Evolutionary conservation across 1,284 basidiomycete species (phyloP), one percentile per base, ranked within the genome.

Genomic region (Veloboletus limbatus): DNA sequence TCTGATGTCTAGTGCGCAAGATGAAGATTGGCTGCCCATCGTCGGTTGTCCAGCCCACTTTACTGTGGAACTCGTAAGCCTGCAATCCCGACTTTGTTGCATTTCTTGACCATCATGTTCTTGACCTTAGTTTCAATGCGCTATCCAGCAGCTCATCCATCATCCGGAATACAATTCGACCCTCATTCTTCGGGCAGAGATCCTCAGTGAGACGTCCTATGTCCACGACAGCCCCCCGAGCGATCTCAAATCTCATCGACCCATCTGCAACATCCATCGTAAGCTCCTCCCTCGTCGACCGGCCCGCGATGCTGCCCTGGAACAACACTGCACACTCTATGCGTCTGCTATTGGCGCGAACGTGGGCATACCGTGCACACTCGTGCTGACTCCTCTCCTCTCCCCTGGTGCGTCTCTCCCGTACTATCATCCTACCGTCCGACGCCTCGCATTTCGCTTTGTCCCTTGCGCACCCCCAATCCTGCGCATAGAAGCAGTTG

Each of bases 101-200:
- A 3, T 16, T 6, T n/a, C n/a, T n/a, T n/a, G n/a, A 26, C n/a
- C 24, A 13, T 20, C n/a, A 31, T 17, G 30, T 31, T 31, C 9
- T 27, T 20, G 2, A 1, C 33, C 31, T 6, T 48, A 90, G 88
- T 90, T 90, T 55, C 77, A 81, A 54, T 58, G 62, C 3, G 86
- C 83, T 0, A 60, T 81, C 22, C 75, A 72, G 10, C 83, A 87
- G 55, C 69, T 91, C 24, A 70, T 91, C 3, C 75, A 84, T 39
- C 88, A 91, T 57, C 89, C 88, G 8, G 88, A 92, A 58, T 88
- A 88, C 64, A 91, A 90, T 59, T 88, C 86, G 0, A 87, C 88
- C 0, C 75, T 91, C 25, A 92, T 92, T 43, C 67, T 92, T 13
- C 79, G 89, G 2, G 85, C 88, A 1, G 85, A 92, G 36, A 73